These are phyloP conservation scores for Penicillium palitans DNA, from an alignment of 2,329 filamentous ascomycete genomes.

Conservation along the genomic window DNA sequence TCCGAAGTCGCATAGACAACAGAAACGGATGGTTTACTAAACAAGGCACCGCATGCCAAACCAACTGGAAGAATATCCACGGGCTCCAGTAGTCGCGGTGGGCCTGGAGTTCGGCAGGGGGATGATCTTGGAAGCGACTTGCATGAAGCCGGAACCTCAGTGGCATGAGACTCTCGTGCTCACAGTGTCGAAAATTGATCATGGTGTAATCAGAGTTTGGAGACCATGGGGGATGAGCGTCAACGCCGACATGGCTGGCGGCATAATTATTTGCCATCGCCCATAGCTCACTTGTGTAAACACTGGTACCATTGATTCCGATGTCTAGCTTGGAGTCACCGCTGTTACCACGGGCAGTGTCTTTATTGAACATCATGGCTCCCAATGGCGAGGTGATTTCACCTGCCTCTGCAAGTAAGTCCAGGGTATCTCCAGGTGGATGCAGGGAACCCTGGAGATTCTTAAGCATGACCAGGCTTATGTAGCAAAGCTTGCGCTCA, in stretches of 20 bases:
- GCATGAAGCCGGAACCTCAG: constrained; percentile 50
- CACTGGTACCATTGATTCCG: constrained; percentile 44
- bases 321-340: constrained; percentile 19
- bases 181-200: constrained; percentile 48
- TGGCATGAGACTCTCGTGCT: constrained; percentile 51
- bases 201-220: constrained; percentile 50
- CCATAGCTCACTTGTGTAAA: constrained; percentile 48
- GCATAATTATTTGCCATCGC: constrained; percentile 49
- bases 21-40: constrained; percentile 53
- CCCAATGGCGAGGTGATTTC: constrained; percentile 4
- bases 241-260: constrained; percentile 39
- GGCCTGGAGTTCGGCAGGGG: constrained; percentile 39
- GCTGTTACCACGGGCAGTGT: background rate
- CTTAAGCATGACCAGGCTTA: constrained; percentile 38
- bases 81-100: constrained; percentile 52
- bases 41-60: constrained; percentile 51
- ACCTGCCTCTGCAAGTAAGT: constrained; percentile 7
- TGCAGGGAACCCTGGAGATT: constrained; percentile 36
- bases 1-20: constrained; percentile 49
- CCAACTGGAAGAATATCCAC: constrained; percentile 51
- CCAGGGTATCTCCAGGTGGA: constrained; percentile 2
- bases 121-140: constrained; percentile 45
- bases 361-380: constrained; percentile 2
- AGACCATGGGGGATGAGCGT: constrained; percentile 45
- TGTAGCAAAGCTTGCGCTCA: constrained; percentile 30